Evolutionary conservation across 768 basidiomycete species (phyloP).

Genomic region (Roridomyces roridus): DNA sequence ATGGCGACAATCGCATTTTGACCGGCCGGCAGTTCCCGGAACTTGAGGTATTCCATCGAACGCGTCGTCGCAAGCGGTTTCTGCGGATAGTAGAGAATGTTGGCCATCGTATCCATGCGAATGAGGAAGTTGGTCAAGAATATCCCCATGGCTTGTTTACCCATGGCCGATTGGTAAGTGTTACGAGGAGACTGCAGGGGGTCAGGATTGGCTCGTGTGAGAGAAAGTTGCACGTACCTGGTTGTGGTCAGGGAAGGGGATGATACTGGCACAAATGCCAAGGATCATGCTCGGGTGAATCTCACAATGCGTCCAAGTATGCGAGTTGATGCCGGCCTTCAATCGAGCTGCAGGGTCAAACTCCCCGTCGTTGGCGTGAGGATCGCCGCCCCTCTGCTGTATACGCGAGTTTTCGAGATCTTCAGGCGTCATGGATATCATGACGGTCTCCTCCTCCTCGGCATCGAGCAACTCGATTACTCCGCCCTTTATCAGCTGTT

Average conservation of each 20-base stretch:
- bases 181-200: conserved; percentile 91
- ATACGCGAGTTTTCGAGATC: conserved; percentile 87
- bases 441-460: conserved; percentile 98
- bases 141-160: conserved; percentile 99
- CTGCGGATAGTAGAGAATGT: conserved; percentile 98
- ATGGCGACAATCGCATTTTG: conserved; percentile 99
- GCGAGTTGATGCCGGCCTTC: conserved; percentile 83
- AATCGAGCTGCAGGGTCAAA: conserved; percentile 89
- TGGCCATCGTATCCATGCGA: conserved; percentile 99
- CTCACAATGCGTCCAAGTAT: conserved; percentile 99
- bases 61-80: conserved; percentile 98
- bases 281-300: conserved; percentile 99
- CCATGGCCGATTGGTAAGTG: conserved; percentile 99
- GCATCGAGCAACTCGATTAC: conserved; percentile 95
- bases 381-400: conserved; percentile 63
- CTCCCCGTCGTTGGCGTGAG: conserved; percentile 66
- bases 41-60: conserved; percentile 99
- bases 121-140: conserved; percentile 98
- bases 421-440: conserved; percentile 99
- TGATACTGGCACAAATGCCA: conserved; percentile 97
- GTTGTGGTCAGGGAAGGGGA: conserved; percentile 99
- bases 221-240: conserved; percentile 62
- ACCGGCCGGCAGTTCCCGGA: conserved; percentile 98
- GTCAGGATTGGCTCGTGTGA: conserved; percentile 9
- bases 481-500: conserved; percentile 82